Conservation (phyloP, 768 basidiomycete species). For the Hydnomerulius pinastri region DNA sequence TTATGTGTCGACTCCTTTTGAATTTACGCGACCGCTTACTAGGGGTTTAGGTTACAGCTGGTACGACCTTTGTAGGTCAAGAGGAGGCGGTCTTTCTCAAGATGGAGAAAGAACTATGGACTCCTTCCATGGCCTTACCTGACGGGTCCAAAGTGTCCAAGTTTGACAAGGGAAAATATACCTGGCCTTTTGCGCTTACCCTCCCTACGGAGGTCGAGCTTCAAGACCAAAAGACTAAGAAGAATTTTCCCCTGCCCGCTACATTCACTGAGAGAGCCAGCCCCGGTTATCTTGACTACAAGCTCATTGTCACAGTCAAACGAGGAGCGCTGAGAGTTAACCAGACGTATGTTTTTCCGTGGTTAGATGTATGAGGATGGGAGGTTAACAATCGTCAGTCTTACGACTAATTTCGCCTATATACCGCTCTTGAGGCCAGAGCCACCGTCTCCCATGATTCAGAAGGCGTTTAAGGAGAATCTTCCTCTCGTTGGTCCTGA, state of each 20-base stretch:
- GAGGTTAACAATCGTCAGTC: conserved; percentile 24
- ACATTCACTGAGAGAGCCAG: conserved; percentile 58
- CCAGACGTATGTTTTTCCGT: conserved; percentile 40
- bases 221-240: conserved; percentile 38
- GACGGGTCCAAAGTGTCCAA: conserved; percentile 25
- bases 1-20: not conserved
- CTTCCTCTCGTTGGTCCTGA: conserved; percentile 37
- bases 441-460: conserved; percentile 37
- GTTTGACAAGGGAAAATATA: conserved; percentile 46
- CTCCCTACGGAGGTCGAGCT: conserved; percentile 47
- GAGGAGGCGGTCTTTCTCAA: conserved; percentile 52
- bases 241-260: conserved; percentile 47
- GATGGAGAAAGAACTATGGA: conserved; percentile 45
- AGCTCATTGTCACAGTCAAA: conserved; percentile 49
- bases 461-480: conserved; percentile 38
- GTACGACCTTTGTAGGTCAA: conserved; percentile 56
- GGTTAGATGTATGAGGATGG: not conserved
- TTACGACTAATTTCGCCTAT: conserved; percentile 36
- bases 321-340: conserved; percentile 51
- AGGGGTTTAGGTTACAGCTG: conserved; percentile 41
- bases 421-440: conserved; percentile 35
- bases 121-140: conserved; percentile 26
- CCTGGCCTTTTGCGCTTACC: conserved; percentile 50
- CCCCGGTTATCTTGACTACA: conserved; percentile 59
- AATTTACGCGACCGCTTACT: not conserved